A percentile compares a stretch with the other conserved stretches of the same genome.
Evolutionary conservation across 768 basidiomycete genomes (phyloP).

Genomic region (Amanita brunnescens): DNA sequence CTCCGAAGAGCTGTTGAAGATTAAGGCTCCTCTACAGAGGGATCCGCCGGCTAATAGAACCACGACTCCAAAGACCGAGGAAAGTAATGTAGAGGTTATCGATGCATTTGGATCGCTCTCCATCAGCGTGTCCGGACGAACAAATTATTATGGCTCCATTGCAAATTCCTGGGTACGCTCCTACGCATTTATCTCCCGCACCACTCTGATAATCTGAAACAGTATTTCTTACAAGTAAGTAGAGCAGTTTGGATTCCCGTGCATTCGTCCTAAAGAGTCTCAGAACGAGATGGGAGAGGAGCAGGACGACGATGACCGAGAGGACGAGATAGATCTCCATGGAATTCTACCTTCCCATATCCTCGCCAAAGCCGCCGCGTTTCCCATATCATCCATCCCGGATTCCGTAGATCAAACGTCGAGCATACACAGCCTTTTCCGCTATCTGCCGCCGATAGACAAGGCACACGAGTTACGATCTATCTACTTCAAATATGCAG

Average conservation of each 20-base stretch:
- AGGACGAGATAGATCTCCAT: constrained; percentile 42
- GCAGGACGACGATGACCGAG: constrained; percentile 44
- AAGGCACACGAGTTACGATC: constrained; percentile 53
- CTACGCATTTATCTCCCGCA: constrained; percentile 3
- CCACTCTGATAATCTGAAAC: constrained; percentile 9
- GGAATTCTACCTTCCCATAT: constrained; percentile 54
- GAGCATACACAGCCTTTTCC: constrained; percentile 49
- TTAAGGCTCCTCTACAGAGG: constrained; percentile 71
- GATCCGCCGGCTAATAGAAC: constrained; percentile 43
- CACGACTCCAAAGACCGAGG: constrained; percentile 47
- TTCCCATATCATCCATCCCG: constrained; percentile 46
- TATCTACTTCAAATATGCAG: constrained; percentile 54
- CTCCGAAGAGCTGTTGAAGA: constrained; percentile 59
- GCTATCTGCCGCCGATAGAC: constrained; percentile 59
- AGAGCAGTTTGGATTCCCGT: constrained; percentile 4
- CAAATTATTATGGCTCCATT: constrained; percentile 69
- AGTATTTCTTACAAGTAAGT: constrained; percentile 78
- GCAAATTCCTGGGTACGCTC: constrained; percentile 67
- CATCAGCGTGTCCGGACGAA: constrained; percentile 60
- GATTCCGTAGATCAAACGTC: constrained; percentile 32
- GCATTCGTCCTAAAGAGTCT: background rate
- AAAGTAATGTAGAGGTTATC: constrained; percentile 55
- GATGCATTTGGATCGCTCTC: constrained; percentile 78
- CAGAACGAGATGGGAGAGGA: constrained; percentile 57
- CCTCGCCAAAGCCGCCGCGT: constrained; percentile 52